Conservation (phyloP, 108 stramenopile species). For the Cyclotella choctawhatcheeana region DNA sequence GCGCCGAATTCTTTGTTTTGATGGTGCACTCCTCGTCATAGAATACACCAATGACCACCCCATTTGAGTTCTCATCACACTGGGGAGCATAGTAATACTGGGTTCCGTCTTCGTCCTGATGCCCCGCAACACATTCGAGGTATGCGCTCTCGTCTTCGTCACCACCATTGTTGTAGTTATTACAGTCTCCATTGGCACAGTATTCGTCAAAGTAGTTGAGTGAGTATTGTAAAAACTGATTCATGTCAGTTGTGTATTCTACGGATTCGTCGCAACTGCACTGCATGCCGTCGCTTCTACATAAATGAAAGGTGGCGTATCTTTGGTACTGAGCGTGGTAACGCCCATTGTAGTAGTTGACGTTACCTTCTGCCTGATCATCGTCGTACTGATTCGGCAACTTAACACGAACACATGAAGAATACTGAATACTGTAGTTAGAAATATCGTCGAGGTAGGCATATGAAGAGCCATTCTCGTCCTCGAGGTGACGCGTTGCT, state of each 20-base stretch:
- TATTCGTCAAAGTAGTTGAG: conserved; percentile 37
- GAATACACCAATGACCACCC: conserved; percentile 56
- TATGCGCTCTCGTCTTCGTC: conserved; percentile 53
- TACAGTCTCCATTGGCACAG: conserved; percentile 45
- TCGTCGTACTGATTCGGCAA: conserved; percentile 49
- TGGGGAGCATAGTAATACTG: conserved; percentile 61
- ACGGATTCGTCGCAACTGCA: conserved; percentile 43
- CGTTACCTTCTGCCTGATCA: conserved; percentile 53
- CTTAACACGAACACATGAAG: conserved; percentile 39
- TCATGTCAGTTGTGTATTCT: conserved; percentile 53
- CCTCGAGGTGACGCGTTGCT: conserved; percentile 15
- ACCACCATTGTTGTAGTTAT: conserved; percentile 23
- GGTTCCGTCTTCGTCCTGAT: conserved; percentile 45
- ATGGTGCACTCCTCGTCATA: conserved; percentile 71
- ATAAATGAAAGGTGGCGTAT: conserved; percentile 57
- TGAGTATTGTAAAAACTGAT: conserved; percentile 30
- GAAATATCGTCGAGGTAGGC: conserved; percentile 36
- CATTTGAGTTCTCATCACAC: conserved; percentile 41
- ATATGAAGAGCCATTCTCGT: conserved; percentile 20
- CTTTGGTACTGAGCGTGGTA: conserved; percentile 53
- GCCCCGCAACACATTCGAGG: conserved; percentile 51
- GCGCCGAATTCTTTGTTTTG: conserved; percentile 43
- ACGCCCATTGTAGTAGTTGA: conserved; percentile 62
- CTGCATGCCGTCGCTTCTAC: conserved; percentile 27
- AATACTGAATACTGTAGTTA: conserved; percentile 33